Percentiles rank a stretch among this genome's conserved stretches.
Evolutionary conservation across 2,329 filamentous ascomycete species (phyloP).

Genomic region (Penicillium verrucosum): DNA sequence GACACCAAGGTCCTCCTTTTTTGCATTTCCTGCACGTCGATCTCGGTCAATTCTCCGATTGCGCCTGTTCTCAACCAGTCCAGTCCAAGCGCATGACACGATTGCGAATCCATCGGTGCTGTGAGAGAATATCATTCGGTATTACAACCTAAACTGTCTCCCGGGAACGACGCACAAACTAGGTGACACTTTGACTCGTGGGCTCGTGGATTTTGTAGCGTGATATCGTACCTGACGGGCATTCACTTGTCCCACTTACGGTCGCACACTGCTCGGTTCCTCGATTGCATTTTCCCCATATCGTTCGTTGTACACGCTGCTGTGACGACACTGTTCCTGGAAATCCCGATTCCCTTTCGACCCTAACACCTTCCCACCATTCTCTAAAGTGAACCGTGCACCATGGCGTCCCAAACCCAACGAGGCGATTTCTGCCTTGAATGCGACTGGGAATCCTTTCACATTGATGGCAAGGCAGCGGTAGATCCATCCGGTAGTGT

Average conservation of each 20-base stretch:
- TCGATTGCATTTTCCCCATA: conserved; percentile 4
- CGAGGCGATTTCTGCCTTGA: conserved; percentile 40
- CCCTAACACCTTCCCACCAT: background rate
- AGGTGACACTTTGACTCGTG: conserved; percentile 1
- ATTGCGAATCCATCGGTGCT: conserved; percentile 10
- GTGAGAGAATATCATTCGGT: conserved; percentile 1
- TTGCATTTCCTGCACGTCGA: conserved; percentile 14
- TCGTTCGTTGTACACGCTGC: background rate
- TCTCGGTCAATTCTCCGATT: conserved; percentile 21
- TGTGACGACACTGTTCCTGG: conserved; percentile 2
- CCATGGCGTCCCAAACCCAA: conserved; percentile 33
- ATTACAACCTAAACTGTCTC: background rate
- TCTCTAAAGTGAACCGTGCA: conserved; percentile 15
- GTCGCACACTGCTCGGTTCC: conserved; percentile 5
- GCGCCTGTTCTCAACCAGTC: conserved; percentile 9
- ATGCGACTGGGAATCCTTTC: conserved; percentile 42
- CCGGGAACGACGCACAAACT: background rate
- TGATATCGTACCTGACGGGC: conserved; percentile 7
- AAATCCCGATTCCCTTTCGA: background rate
- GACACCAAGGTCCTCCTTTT: conserved; percentile 19
- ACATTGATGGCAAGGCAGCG: conserved; percentile 33
- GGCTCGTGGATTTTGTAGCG: conserved; percentile 6
- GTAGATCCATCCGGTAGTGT: conserved; percentile 22
- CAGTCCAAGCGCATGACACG: conserved; percentile 13
- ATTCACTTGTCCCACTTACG: conserved; percentile 5